phyloP scores from a whole-genome alignment of 1,284 basidiomycete genomes.

The Neonothopanus nambi region DNA sequence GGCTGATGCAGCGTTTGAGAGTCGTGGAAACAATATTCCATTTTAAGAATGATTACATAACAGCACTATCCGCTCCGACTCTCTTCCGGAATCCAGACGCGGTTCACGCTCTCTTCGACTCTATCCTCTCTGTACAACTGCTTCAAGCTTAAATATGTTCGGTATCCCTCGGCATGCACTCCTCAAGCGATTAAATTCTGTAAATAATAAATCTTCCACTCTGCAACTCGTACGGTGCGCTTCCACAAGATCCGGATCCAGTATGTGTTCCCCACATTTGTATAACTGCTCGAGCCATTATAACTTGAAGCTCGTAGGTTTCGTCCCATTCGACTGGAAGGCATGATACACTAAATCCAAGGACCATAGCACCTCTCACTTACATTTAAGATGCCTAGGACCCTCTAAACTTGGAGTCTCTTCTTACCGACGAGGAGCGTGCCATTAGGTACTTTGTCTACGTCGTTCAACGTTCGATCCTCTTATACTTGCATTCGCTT shows the following conservation, averaged over 20 bases:
- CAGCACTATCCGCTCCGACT: background rate
- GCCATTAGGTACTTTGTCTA: constrained; percentile 71
- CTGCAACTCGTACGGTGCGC: constrained; percentile 1
- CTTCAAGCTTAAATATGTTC: background rate
- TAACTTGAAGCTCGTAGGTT: constrained; percentile 32
- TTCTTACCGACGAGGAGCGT: constrained; percentile 88
- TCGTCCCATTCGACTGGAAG: constrained; percentile 71
- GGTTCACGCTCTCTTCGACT: background rate
- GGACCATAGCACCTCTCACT: background rate
- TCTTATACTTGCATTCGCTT: constrained; percentile 8
- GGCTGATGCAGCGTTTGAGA: background rate
- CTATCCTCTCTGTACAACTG: background rate
- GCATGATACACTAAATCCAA: constrained; percentile 32
- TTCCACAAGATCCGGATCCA: constrained; percentile 12
- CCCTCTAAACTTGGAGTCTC: constrained; percentile 72
- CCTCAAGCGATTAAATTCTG: background rate
- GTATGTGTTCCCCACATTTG: constrained; percentile 2
- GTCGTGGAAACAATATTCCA: background rate
- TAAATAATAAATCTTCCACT: background rate
- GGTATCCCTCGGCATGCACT: constrained; percentile 3
- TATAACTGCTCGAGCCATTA: background rate
- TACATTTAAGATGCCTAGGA: constrained; percentile 55
- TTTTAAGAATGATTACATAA: background rate
- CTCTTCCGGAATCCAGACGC: background rate
- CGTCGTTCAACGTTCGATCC: constrained; percentile 2